These are phyloP conservation scores for Graphiopsis chlorocephala DNA, from an alignment of 2,329 filamentous ascomycete genomes.

Conservation along the genomic window DNA sequence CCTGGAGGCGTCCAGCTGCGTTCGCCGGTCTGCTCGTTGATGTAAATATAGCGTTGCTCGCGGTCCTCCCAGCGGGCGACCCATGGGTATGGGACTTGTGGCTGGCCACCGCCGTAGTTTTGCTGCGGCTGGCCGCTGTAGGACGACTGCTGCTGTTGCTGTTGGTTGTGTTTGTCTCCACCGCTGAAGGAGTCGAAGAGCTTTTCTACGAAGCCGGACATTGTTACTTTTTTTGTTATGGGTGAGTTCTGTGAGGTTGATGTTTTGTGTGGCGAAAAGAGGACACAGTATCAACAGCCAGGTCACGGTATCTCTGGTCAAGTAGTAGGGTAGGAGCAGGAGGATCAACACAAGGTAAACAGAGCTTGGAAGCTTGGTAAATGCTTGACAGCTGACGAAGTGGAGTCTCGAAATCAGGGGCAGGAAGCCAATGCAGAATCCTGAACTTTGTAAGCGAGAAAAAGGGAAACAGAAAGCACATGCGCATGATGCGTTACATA, in stretches of 20 bases:
- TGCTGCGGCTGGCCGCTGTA: slow-evolving; percentile 15
- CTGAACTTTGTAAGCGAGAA: not conserved
- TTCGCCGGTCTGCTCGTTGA: slow-evolving; percentile 48
- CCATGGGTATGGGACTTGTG: slow-evolving; percentile 43
- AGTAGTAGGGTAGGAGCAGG: not conserved
- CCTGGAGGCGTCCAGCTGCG: slow-evolving; percentile 40
- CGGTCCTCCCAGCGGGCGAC: slow-evolving; percentile 43
- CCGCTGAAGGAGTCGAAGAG: slow-evolving; percentile 29
- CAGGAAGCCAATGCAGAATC: not conserved
- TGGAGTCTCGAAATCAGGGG: not conserved
- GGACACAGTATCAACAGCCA: not conserved
- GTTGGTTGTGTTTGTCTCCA: slow-evolving; percentile 7
- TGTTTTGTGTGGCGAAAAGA: not conserved
- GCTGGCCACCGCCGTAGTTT: slow-evolving; percentile 20
- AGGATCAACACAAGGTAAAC: not conserved
- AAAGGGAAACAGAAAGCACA: not conserved
- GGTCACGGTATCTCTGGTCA: not conserved
- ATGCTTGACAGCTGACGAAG: not conserved
- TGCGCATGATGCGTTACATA: not conserved
- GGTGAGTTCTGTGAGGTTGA: not conserved
- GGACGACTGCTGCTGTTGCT: not conserved
- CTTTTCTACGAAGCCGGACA: slow-evolving; percentile 31
- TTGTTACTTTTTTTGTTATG: slow-evolving; percentile 6
- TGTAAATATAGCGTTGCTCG: slow-evolving; percentile 43
- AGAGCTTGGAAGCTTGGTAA: not conserved